Evolutionary conservation across 2,329 filamentous ascomycete species (phyloP).

Genomic region (Fonsecaea monophora): DNA sequence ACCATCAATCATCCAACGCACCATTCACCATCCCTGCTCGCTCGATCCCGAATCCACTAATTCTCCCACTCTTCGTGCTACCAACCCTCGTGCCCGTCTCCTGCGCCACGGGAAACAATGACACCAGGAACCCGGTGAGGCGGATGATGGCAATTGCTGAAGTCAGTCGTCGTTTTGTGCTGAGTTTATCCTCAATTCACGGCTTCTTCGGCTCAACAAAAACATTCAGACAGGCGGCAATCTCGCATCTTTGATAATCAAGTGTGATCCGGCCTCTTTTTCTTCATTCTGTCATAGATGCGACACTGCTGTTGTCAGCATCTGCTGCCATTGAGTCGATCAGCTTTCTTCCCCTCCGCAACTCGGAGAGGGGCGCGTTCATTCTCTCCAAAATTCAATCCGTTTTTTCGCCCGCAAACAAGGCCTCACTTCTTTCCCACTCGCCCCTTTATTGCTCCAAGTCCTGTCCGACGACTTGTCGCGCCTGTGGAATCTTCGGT

Average conservation of each 20-base stretch:
- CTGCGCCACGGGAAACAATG: constrained; percentile 2
- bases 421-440: constrained; percentile 3
- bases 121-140: constrained; percentile 6
- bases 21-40: neutral
- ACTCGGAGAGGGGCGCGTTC: constrained; percentile 12
- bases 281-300: constrained; percentile 27
- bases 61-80: neutral
- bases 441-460: constrained; percentile 2
- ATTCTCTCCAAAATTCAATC: constrained; percentile 4
- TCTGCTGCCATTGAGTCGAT: constrained; percentile 17
- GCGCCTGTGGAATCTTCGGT: constrained; percentile 28
- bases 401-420: constrained; percentile 4
- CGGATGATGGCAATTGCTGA: neutral
- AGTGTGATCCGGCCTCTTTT: neutral
- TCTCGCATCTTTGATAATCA: constrained; percentile 18
- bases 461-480: neutral
- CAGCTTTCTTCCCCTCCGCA: constrained; percentile 14
- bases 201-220: constrained; percentile 15
- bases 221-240: neutral
- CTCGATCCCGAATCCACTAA: neutral
- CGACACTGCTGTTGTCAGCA: constrained; percentile 29
- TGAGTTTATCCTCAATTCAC: constrained; percentile 19
- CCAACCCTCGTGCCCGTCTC: neutral
- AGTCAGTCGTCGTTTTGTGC: constrained; percentile 16
- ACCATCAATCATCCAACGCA: neutral